Conservation (phyloP, 164 flowering plant species). For the Liriodendron chinense region DNA sequence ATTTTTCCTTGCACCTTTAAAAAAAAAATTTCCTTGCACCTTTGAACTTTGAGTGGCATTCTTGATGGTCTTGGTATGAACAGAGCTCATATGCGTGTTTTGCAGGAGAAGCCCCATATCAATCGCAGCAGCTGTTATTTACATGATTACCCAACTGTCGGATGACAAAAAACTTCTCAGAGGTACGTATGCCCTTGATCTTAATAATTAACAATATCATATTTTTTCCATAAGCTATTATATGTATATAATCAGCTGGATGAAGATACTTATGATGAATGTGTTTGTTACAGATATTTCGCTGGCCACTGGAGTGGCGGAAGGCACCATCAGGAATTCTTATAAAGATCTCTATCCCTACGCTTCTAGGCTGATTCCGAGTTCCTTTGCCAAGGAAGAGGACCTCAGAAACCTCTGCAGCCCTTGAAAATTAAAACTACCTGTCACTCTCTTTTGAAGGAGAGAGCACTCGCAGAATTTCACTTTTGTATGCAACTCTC, state of each 20-base stretch:
- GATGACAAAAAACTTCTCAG: conserved; percentile 35
- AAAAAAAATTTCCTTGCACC: too few relatives aligned
- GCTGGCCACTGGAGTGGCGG: conserved; percentile 43
- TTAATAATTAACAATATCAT: neutral
- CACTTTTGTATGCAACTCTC: too few relatives aligned
- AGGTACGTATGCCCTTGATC: conserved; percentile 19
- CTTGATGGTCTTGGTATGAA: neutral
- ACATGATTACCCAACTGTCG: conserved; percentile 42
- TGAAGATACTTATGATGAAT: neutral
- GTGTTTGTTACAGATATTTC: conserved; percentile 34
- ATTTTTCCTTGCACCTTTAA: too few relatives aligned
- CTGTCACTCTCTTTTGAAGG: too few relatives aligned
- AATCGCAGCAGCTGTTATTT: conserved; percentile 43
- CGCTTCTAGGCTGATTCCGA: conserved; percentile 34
- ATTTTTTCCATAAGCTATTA: neutral
- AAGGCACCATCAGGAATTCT: conserved; percentile 45
- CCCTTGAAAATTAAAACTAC: conserved; percentile 11
- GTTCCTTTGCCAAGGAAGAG: conserved; percentile 37
- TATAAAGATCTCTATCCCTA: conserved; percentile 44
- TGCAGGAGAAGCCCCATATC: conserved; percentile 46
- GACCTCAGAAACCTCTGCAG: conserved; percentile 38
- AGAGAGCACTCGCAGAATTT: too few relatives aligned
- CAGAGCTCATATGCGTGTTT: neutral
- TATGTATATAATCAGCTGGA: neutral
- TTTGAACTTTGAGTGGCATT: neutral